These are phyloP conservation scores for Boletellus sp. DNA, from an alignment of 768 basidiomycete species.

Conservation along the genomic window DNA sequence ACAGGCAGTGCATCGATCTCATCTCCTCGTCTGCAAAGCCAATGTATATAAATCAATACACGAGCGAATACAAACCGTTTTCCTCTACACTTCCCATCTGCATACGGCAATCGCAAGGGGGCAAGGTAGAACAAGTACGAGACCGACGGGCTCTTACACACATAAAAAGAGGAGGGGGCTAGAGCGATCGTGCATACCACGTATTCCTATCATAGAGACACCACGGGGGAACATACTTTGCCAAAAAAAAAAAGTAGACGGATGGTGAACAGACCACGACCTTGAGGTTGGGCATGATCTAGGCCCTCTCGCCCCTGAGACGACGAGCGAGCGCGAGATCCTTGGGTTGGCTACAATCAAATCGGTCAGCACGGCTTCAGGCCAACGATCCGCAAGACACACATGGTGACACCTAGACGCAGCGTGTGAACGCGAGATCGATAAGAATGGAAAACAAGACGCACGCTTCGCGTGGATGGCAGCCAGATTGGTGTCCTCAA, in stretches of 20 bases:
- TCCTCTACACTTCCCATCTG: slow-evolving; percentile 16
- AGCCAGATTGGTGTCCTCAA: slow-evolving; percentile 89
- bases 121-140: background rate
- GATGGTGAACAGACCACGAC: background rate
- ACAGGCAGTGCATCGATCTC: too few relatives aligned
- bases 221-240: slow-evolving; percentile 14
- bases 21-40: slow-evolving; percentile 14
- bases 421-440: slow-evolving; percentile 11
- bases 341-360: slow-evolving; percentile 66
- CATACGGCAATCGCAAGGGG: background rate
- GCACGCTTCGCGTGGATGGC: slow-evolving; percentile 84
- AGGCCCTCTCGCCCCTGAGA: slow-evolving; percentile 82
- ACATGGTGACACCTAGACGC: slow-evolving; percentile 53
- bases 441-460: slow-evolving; percentile 10
- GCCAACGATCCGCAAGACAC: slow-evolving; percentile 16
- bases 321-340: slow-evolving; percentile 85
- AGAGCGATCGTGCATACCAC: slow-evolving; percentile 31
- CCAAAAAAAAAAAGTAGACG: slow-evolving; percentile 6
- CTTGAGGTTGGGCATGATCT: slow-evolving; percentile 23
- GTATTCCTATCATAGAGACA: slow-evolving; percentile 25
- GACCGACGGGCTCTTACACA: slow-evolving; percentile 7
- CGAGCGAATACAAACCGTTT: slow-evolving; percentile 26
- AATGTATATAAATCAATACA: slow-evolving; percentile 25
- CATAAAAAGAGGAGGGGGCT: slow-evolving; percentile 1
- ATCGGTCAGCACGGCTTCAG: slow-evolving; percentile 14